Evolutionary conservation across 192 early-diverging fungal genomes (phyloP).

Genomic region (Backusella sp.): DNA sequence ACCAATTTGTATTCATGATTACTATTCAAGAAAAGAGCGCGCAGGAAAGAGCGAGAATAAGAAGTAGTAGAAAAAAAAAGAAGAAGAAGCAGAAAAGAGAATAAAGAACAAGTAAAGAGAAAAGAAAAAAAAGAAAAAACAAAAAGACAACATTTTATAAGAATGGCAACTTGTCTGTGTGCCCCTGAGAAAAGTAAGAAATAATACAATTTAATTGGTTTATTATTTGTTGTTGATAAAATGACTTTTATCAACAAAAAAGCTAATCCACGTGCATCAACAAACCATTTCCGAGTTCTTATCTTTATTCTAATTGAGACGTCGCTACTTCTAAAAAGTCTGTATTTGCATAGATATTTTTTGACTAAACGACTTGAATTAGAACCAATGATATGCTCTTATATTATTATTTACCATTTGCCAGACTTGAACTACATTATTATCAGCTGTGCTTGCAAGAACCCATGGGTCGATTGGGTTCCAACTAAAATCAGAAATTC

Average conservation of each 20-base stretch:
- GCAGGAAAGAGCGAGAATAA: not conserved
- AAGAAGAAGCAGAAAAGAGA: not conserved
- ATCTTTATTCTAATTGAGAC: constrained; percentile 32
- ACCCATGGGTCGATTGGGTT: constrained; percentile 94
- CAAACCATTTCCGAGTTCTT: not conserved
- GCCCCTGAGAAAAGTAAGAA: not conserved
- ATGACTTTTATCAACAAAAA: constrained; percentile 4
- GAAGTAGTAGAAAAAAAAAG: not conserved
- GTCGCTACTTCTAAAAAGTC: constrained; percentile 24
- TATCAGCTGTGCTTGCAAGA: constrained; percentile 91
- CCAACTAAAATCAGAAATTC: constrained; percentile 94
- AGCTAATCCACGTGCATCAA: constrained; percentile 2
- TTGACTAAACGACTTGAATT: constrained; percentile 26
- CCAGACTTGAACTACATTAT: constrained; percentile 98
- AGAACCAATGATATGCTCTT: not conserved
- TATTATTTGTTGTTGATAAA: constrained; percentile 4
- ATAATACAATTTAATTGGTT: not conserved
- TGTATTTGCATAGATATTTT: constrained; percentile 32
- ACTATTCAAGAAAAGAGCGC: not conserved
- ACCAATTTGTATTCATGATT: constrained; percentile 33
- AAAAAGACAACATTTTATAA: not conserved
- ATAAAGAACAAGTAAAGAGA: not conserved
- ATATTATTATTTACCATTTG: constrained; percentile 72
- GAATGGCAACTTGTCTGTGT: not conserved
- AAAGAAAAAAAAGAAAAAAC: not conserved